Percentiles rank a stretch among this genome's conserved stretches.
These are phyloP conservation scores for Parasitella parasitica DNA, from an alignment of 371 early-diverging fungal species.

Conservation along the genomic window DNA sequence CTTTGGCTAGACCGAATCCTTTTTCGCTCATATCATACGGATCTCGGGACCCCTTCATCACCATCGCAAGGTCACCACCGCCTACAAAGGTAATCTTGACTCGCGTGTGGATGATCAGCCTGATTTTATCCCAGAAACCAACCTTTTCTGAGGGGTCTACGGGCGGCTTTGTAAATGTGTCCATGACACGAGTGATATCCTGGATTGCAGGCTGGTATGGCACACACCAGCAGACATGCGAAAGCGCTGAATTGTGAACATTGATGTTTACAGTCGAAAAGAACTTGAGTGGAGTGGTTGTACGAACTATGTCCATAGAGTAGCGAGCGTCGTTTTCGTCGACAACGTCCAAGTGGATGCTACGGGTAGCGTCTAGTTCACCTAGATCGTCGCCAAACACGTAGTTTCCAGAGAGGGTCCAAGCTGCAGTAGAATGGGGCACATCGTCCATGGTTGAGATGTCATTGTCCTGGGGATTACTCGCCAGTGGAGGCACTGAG, in stretches of 20 bases:
- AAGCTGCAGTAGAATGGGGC: slow-evolving; percentile 3
- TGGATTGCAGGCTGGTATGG: slow-evolving; percentile 57
- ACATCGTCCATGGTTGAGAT: neutral
- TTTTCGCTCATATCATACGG: slow-evolving; percentile 26
- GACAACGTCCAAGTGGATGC: neutral
- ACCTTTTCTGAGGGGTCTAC: slow-evolving; percentile 60
- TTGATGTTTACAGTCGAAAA: slow-evolving; percentile 46
- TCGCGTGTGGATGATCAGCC: slow-evolving; percentile 58
- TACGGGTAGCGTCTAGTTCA: slow-evolving; percentile 13
- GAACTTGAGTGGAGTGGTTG: slow-evolving; percentile 59
- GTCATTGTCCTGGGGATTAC: neutral
- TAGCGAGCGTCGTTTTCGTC: neutral
- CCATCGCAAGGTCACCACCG: slow-evolving; percentile 46
- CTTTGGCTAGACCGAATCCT: slow-evolving; percentile 33
- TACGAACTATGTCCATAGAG: slow-evolving; percentile 35
- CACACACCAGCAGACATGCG: slow-evolving; percentile 50
- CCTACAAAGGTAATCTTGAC: slow-evolving; percentile 43
- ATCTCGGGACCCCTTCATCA: slow-evolving; percentile 29
- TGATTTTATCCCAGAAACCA: slow-evolving; percentile 76
- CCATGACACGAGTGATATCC: slow-evolving; percentile 60
- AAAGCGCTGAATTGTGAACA: slow-evolving; percentile 24
- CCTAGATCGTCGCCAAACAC: slow-evolving; percentile 23
- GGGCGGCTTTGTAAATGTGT: slow-evolving; percentile 49
- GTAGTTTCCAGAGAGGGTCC: slow-evolving; percentile 30
- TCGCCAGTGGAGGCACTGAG: slow-evolving; percentile 33